Conservation (phyloP, 257 asterid species). For the Solanum habrochaites region DNA sequence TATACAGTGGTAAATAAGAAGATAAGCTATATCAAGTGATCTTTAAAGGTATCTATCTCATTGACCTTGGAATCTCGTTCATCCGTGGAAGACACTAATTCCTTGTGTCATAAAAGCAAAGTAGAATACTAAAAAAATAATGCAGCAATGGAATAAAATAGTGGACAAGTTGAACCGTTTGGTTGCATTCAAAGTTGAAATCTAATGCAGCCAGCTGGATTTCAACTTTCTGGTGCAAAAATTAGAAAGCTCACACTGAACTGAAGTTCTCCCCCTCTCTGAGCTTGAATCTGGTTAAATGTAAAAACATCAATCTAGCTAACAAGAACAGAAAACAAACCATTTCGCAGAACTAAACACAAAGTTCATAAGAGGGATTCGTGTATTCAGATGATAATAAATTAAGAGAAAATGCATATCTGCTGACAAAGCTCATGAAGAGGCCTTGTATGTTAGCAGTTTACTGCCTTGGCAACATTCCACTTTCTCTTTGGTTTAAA, state of each 20-base stretch:
- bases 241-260: not conserved
- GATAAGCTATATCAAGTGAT: not conserved
- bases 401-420: not conserved
- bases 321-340: not conserved
- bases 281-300: not conserved
- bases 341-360: not conserved
- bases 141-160: not conserved
- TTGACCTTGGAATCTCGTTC: not conserved
- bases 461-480: not conserved
- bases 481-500: not conserved
- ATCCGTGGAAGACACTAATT: conserved; percentile 56
- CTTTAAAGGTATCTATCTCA: not conserved
- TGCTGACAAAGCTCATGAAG: not conserved
- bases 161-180: not conserved
- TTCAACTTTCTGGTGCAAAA: not conserved
- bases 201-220: not conserved
- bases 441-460: not conserved
- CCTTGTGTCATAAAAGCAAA: conserved; percentile 51
- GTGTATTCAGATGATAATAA: not conserved
- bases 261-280: not conserved
- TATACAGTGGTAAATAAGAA: not conserved
- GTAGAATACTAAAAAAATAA: not conserved
- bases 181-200: not conserved
- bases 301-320: not conserved
- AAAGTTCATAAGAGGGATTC: not conserved